Evolutionary conservation across 2,329 filamentous ascomycete species (phyloP).

Genomic region (Coleophoma crateriformis): DNA sequence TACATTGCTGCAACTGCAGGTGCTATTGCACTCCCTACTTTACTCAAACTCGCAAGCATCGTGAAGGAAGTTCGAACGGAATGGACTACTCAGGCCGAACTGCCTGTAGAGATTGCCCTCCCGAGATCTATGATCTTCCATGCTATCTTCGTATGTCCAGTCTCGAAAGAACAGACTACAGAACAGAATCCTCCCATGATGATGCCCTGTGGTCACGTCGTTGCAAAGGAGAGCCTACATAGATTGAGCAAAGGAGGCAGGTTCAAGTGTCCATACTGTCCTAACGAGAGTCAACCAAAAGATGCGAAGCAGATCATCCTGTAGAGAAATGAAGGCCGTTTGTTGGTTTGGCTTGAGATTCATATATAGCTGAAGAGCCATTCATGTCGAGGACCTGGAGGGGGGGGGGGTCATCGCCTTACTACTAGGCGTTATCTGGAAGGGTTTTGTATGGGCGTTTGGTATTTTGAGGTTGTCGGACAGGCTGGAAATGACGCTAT

Average conservation of each 20-base stretch:
- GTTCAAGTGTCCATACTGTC: constrained; percentile 97
- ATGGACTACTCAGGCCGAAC: constrained; percentile 88
- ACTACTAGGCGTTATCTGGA: too few species aligned
- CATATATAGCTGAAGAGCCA: constrained; percentile 8
- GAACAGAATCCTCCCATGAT: constrained; percentile 94
- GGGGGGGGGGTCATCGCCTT: too few species aligned
- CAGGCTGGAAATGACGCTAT: too few species aligned
- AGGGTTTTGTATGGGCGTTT: too few species aligned
- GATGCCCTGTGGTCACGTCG: constrained; percentile 91
- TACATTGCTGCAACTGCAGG: constrained; percentile 92
- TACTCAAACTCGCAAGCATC: constrained; percentile 83
- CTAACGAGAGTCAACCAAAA: constrained; percentile 70
- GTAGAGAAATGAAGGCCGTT: constrained; percentile 8
- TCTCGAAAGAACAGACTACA: constrained; percentile 93
- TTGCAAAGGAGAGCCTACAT: constrained; percentile 78
- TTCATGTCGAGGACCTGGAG: too few species aligned
- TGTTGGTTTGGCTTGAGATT: neutral
- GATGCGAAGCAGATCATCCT: constrained; percentile 50
- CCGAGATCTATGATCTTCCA: constrained; percentile 70
- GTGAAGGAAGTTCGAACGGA: constrained; percentile 87
- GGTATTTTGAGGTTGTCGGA: too few species aligned
- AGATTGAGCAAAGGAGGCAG: constrained; percentile 71
- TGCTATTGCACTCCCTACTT: constrained; percentile 80
- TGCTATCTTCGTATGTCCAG: constrained; percentile 95
- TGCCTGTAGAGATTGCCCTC: constrained; percentile 70